Base-by-base conservation (phyloP, 1,284 basidiomycete species). In the Sporisorium reilianum region DNA sequence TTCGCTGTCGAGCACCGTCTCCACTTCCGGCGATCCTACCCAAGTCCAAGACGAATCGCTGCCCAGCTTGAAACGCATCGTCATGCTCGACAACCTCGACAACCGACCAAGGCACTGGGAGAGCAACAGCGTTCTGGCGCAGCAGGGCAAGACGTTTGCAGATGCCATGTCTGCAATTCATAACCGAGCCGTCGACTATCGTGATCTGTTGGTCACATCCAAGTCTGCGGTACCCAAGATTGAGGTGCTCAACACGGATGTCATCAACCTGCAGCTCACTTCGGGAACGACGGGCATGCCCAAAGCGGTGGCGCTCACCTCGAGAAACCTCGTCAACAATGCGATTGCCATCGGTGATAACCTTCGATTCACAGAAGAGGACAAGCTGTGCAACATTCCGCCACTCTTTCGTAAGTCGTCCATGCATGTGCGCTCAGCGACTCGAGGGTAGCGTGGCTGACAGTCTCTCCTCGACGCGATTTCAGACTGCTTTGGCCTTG, bases 281-380 rank as follows among this genome's bases (percentile, higher is more conserved):
- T 70, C 66, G 18, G 72, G 72, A 5, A 75, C 72, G 5, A 75
- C 72, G 22, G 72, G 72, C 3, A 44, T 62, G 52, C 79, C 79
- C 3, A 80, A 80, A 45, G 79, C 79, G 6, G 79, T 80, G 5
- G 75, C 72, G 5, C 64, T 80, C 18, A 69, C 75, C 20, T 78
- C 72, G 3, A 65, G 91, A 90, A 93, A 93, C 78, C 86, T 94
- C 1, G 85, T 94, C 20, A 94, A 94, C 81, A 94, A 94, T 70
- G 91, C 86, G 0, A 85, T 92, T 6, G 89, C 88, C 6, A 92
- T 91, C 49, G 92, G 89, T 5, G 87, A 88, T 28, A 89, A 89
- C 74, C 92, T 94, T 91, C 85, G 86, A 23, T 71, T 80, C 41
- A 77, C 68, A 5, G 36, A 58, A 10, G 48, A 45, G 11, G 79